phyloP scores from a whole-genome alignment of 805 yeast species.

The Nematodospora valgi region DNA sequence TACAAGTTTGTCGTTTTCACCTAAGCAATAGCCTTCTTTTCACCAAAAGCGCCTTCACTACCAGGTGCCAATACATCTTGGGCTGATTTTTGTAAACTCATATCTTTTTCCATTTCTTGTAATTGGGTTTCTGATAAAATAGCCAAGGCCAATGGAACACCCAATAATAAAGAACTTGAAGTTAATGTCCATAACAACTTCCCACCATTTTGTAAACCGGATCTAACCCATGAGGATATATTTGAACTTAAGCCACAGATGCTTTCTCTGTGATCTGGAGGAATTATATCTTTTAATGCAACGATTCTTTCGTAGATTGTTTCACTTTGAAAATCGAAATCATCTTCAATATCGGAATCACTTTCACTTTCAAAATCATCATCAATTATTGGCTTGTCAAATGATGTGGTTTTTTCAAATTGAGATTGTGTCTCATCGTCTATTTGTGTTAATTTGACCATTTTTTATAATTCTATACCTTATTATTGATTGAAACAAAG shows the following conservation, averaged over 20 bases:
- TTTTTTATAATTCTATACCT: slow-evolving; percentile 19
- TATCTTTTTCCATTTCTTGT: slow-evolving; percentile 90
- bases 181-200: slow-evolving; percentile 80
- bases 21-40: slow-evolving; percentile 21
- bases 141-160: slow-evolving; percentile 89
- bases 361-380: slow-evolving; percentile 34
- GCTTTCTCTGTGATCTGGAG: slow-evolving; percentile 74
- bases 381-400: slow-evolving; percentile 9
- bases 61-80: slow-evolving; percentile 73
- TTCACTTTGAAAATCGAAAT: slow-evolving; percentile 75
- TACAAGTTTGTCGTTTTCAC: slow-evolving; percentile 11
- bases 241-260: slow-evolving; percentile 33
- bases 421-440: slow-evolving; percentile 50
- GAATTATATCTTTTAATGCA: slow-evolving; percentile 88
- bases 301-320: slow-evolving; percentile 80
- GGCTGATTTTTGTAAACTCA: slow-evolving; percentile 75
- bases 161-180: slow-evolving; percentile 78
- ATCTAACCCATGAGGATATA: slow-evolving; percentile 27
- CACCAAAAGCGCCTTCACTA: slow-evolving; percentile 43
- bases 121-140: slow-evolving; percentile 91
- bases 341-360: slow-evolving; percentile 62
- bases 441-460: slow-evolving; percentile 77
- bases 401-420: slow-evolving; percentile 31
- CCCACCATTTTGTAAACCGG: slow-evolving; percentile 62
- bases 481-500: too few species aligned